phyloP scores from a whole-genome alignment of 495 filamentous ascomycete species.

The Penicillium cosmopolitanum region DNA sequence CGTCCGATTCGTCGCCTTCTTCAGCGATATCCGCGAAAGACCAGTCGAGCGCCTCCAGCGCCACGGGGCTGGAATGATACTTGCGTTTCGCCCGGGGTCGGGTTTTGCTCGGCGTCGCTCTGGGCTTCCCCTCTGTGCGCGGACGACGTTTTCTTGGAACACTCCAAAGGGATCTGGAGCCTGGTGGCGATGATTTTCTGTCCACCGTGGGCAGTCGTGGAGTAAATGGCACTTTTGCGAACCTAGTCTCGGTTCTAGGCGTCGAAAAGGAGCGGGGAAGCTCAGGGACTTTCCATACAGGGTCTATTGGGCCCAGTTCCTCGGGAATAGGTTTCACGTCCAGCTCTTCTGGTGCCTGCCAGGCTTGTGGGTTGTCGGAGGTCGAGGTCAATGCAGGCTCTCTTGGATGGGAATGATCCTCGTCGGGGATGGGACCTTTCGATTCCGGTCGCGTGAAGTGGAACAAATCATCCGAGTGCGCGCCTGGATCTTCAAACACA shows the following conservation, averaged over 20 bases:
- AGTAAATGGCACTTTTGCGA: slow-evolving; percentile 14
- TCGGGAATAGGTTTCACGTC: slow-evolving; percentile 8
- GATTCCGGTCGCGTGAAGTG: background rate
- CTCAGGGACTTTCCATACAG: slow-evolving; percentile 46
- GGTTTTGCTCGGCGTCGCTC: slow-evolving; percentile 25
- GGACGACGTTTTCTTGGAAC: slow-evolving; percentile 30
- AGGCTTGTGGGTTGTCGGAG: background rate
- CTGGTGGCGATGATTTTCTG: slow-evolving; percentile 38
- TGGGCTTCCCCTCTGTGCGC: slow-evolving; percentile 29
- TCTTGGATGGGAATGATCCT: background rate
- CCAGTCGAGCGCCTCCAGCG: slow-evolving; percentile 47
- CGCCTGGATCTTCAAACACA: background rate
- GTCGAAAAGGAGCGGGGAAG: slow-evolving; percentile 40
- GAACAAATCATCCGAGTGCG: background rate
- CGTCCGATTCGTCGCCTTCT: slow-evolving; percentile 50
- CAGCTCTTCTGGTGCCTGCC: slow-evolving; percentile 2
- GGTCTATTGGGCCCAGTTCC: slow-evolving; percentile 18
- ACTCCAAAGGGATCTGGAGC: slow-evolving; percentile 45
- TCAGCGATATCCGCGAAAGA: slow-evolving; percentile 44
- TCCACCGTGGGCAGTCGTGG: slow-evolving; percentile 22
- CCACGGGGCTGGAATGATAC: slow-evolving; percentile 40
- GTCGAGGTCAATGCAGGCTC: background rate
- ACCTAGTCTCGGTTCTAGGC: slow-evolving; percentile 31
- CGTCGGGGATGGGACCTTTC: background rate
- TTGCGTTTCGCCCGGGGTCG: slow-evolving; percentile 33